A percentile compares a stretch with the other conserved stretches of the same genome.
Evolutionary conservation across 1,139 yeast species (phyloP).

Genomic region (Blastobotrys indianensis): DNA sequence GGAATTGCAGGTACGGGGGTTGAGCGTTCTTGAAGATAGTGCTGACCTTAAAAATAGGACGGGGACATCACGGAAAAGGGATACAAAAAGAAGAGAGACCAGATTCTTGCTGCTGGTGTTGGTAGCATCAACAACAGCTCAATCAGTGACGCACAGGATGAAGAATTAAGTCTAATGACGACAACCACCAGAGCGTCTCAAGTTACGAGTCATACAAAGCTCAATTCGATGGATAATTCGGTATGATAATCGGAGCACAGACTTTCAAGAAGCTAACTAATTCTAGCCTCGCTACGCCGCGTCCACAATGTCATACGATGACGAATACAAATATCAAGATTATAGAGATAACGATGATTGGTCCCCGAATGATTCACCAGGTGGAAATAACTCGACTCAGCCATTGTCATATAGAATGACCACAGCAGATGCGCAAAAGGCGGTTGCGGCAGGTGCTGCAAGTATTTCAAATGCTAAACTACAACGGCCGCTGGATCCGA

Average conservation of each 20-base stretch:
- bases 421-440: conserved; percentile 20
- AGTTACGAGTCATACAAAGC: conserved; percentile 3
- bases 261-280: not conserved
- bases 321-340: not conserved
- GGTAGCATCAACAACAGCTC: not conserved
- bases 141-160: not conserved
- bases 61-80: conserved; percentile 69
- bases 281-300: not conserved
- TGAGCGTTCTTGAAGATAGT: not conserved
- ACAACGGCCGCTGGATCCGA: conserved; percentile 38
- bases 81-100: conserved; percentile 50
- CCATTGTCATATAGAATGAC: conserved; percentile 18
- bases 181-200: conserved; percentile 13
- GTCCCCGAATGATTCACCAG: conserved; percentile 5
- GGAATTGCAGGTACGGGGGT: conserved; percentile 38
- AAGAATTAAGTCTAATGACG: conserved; percentile 39
- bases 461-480: conserved; percentile 23
- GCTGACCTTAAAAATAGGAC: conserved; percentile 35
- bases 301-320: not conserved
- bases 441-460: conserved; percentile 11
- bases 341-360: conserved; percentile 4
- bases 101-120: conserved; percentile 33
- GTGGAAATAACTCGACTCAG: not conserved
- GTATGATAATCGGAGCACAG: too few species aligned
- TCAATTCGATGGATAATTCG: conserved; percentile 10